Evolutionary conservation across 2,329 filamentous ascomycete genomes (phyloP).

Genomic region (Clathrospora elynae): DNA sequence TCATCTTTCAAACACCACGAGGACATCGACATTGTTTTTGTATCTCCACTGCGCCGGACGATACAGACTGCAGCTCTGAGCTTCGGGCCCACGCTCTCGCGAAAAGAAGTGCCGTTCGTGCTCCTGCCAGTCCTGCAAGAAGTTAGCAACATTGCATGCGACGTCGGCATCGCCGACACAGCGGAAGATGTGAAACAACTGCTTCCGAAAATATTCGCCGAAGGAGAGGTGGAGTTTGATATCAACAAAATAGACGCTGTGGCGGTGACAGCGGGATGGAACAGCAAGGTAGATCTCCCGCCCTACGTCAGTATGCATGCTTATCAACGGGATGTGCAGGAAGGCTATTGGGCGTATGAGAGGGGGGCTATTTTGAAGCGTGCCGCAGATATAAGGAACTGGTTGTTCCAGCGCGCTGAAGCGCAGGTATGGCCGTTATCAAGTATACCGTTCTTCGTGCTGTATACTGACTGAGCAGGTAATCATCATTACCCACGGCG

Average conservation of each 20-base stretch:
- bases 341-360: conserved; percentile 41
- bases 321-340: conserved; percentile 20
- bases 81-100: conserved; percentile 61
- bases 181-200: conserved; percentile 54
- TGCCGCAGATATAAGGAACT: conserved; percentile 36
- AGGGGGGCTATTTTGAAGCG: conserved; percentile 36
- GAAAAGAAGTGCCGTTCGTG: conserved; percentile 55
- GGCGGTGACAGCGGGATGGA: conserved; percentile 70
- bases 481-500: conserved; percentile 79
- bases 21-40: conserved; percentile 69
- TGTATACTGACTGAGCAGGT: conserved; percentile 59
- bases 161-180: conserved; percentile 63
- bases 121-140: conserved; percentile 79
- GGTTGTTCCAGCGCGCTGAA: conserved; percentile 37
- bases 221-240: conserved; percentile 64
- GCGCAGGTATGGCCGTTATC: conserved; percentile 23
- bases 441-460: neutral
- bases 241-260: conserved; percentile 62
- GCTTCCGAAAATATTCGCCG: conserved; percentile 47
- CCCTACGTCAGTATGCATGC: conserved; percentile 1
- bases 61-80: conserved; percentile 75
- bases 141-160: conserved; percentile 73
- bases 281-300: conserved; percentile 59
- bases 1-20: conserved; percentile 64
- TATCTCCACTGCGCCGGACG: conserved; percentile 80